A percentile compares a stretch with the other conserved stretches of the same genome.
Conservation (phyloP, 371 early-diverging fungal genomes). For the Conidiobolus incongruus region DNA sequence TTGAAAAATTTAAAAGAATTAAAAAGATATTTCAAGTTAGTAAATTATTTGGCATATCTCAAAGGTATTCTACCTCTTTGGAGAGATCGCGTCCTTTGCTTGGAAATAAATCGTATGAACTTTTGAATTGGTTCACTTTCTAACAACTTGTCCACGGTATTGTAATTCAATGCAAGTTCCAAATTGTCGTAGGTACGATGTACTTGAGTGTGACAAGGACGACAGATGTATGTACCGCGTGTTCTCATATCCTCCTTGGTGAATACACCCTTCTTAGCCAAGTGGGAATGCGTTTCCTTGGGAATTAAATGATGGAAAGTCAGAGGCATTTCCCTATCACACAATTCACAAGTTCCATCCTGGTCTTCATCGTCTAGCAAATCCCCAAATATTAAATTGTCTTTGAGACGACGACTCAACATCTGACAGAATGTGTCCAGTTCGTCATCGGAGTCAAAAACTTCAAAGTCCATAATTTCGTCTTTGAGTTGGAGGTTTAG, state of each 20-base stretch:
- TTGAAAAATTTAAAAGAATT: too few species aligned
- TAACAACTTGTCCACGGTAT: constrained; percentile 7
- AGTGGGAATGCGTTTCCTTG: constrained; percentile 5
- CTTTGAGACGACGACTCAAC: background rate
- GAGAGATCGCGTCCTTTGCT: constrained; percentile 3
- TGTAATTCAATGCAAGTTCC: constrained; percentile 6
- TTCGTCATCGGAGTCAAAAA: background rate
- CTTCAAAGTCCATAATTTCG: background rate
- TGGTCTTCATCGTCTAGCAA: constrained; percentile 5
- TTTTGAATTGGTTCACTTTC: constrained; percentile 3
- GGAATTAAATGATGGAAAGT: constrained; percentile 12
- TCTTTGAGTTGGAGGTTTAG: background rate
- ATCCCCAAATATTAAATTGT: constrained; percentile 4
- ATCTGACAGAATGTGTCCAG: background rate
- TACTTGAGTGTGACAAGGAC: constrained; percentile 7
- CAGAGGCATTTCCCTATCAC: constrained; percentile 7
- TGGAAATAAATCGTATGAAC: constrained; percentile 5
- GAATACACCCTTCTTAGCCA: constrained; percentile 4
- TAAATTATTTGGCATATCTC: too few species aligned
- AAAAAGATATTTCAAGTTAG: too few species aligned
- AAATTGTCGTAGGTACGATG: constrained; percentile 7
- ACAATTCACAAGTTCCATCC: constrained; percentile 6
- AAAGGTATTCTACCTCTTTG: too few species aligned
- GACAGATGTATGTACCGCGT: constrained; percentile 8
- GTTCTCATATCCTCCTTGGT: constrained; percentile 5